Evolutionary conservation across 2,329 filamentous ascomycete species (phyloP).

Genomic region (Alternaria panax): DNA sequence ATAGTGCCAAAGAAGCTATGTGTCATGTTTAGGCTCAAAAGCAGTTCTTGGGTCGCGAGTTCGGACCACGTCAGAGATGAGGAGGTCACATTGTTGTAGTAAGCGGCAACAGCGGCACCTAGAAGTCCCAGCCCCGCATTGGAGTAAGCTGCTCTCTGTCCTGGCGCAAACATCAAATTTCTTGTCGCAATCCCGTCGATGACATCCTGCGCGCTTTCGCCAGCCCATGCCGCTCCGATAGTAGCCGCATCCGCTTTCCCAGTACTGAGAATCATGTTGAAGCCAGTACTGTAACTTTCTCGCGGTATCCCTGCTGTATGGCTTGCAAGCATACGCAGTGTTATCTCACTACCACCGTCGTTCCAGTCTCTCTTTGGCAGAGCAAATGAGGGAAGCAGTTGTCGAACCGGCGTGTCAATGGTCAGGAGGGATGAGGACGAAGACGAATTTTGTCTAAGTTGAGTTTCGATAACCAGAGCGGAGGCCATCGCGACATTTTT

Average conservation of each 20-base stretch:
- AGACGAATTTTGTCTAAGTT: slow-evolving; percentile 10
- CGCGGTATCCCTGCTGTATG: slow-evolving; percentile 39
- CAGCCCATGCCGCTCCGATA: slow-evolving; percentile 39
- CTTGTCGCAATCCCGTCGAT: slow-evolving; percentile 26
- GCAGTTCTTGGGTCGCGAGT: slow-evolving; percentile 26
- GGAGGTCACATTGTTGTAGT: slow-evolving; percentile 32
- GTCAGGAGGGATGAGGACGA: slow-evolving; percentile 13
- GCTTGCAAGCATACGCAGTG: slow-evolving; percentile 42
- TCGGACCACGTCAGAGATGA: slow-evolving; percentile 34
- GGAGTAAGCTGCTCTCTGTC: slow-evolving; percentile 40
- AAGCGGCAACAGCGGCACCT: slow-evolving; percentile 31
- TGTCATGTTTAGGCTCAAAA: slow-evolving; percentile 36
- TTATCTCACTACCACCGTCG: slow-evolving; percentile 43
- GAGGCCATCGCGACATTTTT: slow-evolving; percentile 40
- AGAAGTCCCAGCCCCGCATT: slow-evolving; percentile 41
- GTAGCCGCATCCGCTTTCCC: slow-evolving; percentile 34
- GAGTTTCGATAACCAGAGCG: slow-evolving; percentile 29
- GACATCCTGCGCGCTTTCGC: slow-evolving; percentile 26
- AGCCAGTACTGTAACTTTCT: slow-evolving; percentile 41
- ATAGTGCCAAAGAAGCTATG: slow-evolving; percentile 37
- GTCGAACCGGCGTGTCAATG: slow-evolving; percentile 34
- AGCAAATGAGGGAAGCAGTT: slow-evolving; percentile 32
- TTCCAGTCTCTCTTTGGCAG: slow-evolving; percentile 37
- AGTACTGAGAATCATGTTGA: slow-evolving; percentile 35
- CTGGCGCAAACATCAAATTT: slow-evolving; percentile 41